These are phyloP conservation scores for Podospora tetraspora DNA, from an alignment of 495 filamentous ascomycete species.

Conservation along the genomic window DNA sequence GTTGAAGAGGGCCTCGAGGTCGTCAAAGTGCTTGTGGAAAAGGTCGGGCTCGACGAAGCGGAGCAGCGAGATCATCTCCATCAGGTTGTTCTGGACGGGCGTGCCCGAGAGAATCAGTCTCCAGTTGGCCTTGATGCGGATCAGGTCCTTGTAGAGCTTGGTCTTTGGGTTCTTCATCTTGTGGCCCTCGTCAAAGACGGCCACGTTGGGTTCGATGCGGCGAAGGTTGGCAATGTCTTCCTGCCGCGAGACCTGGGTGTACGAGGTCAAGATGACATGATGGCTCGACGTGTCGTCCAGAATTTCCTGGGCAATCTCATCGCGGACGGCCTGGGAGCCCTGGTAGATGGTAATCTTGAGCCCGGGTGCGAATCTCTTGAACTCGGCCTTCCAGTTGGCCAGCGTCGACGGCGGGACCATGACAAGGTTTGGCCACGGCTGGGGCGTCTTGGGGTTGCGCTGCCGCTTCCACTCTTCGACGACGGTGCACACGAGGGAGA, in stretches of 20 bases:
- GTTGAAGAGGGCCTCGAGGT: slow-evolving; percentile 77
- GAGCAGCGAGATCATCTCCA: slow-evolving; percentile 81
- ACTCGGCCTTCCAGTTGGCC: slow-evolving; percentile 93
- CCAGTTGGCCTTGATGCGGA: slow-evolving; percentile 71
- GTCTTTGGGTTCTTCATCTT: slow-evolving; percentile 81
- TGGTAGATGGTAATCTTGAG: slow-evolving; percentile 79
- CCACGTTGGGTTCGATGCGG: slow-evolving; percentile 50
- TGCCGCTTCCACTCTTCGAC: slow-evolving; percentile 46
- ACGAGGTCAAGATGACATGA: slow-evolving; percentile 89
- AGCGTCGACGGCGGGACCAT: slow-evolving; percentile 89
- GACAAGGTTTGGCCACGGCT: slow-evolving; percentile 73
- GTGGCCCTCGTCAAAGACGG: slow-evolving; percentile 92
- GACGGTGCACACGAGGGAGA: slow-evolving; percentile 82
- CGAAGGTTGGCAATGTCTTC: slow-evolving; percentile 40
- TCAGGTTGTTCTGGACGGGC: slow-evolving; percentile 91
- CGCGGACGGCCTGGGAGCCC: slow-evolving; percentile 58
- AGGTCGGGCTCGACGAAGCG: slow-evolving; percentile 85
- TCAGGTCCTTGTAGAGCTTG: slow-evolving; percentile 70
- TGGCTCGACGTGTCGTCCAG: slow-evolving; percentile 56
- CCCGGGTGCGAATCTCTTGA: slow-evolving; percentile 74
- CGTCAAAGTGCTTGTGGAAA: slow-evolving; percentile 67
- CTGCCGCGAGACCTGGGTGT: slow-evolving; percentile 44
- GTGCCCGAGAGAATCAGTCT: slow-evolving; percentile 87
- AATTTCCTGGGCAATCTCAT: slow-evolving; percentile 60
- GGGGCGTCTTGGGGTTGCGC: slow-evolving; percentile 31